Percentiles rank a stretch among this genome's conserved stretches.
Conservation (phyloP, 2,329 filamentous ascomycete genomes). For the Calonectria honghensis region DNA sequence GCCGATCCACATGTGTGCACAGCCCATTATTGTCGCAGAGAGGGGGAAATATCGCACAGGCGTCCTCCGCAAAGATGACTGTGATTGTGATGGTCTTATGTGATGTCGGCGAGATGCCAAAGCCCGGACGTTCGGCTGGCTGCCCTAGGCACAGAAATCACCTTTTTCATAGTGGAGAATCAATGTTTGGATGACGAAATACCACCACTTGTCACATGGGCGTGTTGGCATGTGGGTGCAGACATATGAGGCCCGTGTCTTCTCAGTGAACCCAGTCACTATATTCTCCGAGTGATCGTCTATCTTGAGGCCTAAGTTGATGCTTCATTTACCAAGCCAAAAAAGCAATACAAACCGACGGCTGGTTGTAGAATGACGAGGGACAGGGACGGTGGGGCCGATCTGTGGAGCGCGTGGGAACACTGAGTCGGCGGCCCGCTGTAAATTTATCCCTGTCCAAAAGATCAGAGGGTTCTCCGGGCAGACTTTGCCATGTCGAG, state of each 20-base stretch:
- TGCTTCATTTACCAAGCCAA: conserved; percentile 1
- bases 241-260: neutral
- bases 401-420: conserved; percentile 36
- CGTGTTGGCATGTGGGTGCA: neutral
- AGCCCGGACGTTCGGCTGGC: conserved; percentile 7
- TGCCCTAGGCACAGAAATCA: conserved; percentile 10
- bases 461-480: conserved; percentile 1
- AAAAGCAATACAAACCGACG: neutral
- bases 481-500: conserved; percentile 4
- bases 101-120: neutral
- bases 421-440: conserved; percentile 37
- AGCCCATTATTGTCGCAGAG: neutral
- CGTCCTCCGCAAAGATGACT: conserved; percentile 10
- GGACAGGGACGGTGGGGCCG: conserved; percentile 46
- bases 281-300: neutral
- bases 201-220: conserved; percentile 4
- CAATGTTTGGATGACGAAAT: conserved; percentile 16
- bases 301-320: conserved; percentile 6
- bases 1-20: conserved; percentile 32
- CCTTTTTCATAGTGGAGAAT: conserved; percentile 22
- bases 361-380: conserved; percentile 30
- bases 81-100: conserved; percentile 27
- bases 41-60: neutral
- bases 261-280: neutral
- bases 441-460: conserved; percentile 31